phyloP scores from a whole-genome alignment of 2,329 filamentous ascomycete species.

The Pseudopithomyces maydicus region DNA sequence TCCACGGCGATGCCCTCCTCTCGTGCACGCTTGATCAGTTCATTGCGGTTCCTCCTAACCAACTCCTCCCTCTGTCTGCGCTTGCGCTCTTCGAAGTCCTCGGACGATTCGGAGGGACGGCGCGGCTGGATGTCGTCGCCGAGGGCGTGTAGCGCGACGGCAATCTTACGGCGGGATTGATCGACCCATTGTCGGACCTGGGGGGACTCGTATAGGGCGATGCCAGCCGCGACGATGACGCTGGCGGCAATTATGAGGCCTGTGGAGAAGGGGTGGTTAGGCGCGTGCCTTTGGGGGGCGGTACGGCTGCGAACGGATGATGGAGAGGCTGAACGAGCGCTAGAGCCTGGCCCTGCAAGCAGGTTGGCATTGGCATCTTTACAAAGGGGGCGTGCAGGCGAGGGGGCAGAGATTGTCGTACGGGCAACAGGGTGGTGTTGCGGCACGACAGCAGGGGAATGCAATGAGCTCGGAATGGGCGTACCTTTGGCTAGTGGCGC shows the following conservation, averaged over 20 bases:
- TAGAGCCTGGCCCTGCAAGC: conserved; percentile 36
- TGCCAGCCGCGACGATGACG: conserved; percentile 65
- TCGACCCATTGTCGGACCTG: conserved; percentile 67
- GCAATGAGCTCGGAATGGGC: conserved; percentile 28
- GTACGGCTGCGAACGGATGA: conserved; percentile 7
- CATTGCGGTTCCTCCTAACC: conserved; percentile 39
- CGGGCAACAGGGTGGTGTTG: conserved; percentile 11
- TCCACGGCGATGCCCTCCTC: conserved; percentile 50
- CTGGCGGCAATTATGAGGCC: conserved; percentile 67
- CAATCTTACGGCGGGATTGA: conserved; percentile 65
- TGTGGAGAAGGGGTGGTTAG: conserved; percentile 45
- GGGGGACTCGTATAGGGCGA: conserved; percentile 68
- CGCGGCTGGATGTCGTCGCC: conserved; percentile 63
- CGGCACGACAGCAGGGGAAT: conserved; percentile 30
- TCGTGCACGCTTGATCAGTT: conserved; percentile 41
- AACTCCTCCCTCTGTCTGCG: conserved; percentile 35
- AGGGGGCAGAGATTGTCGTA: not conserved
- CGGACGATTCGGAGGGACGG: conserved; percentile 37
- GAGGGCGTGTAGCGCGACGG: conserved; percentile 62
- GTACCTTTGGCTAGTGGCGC: conserved; percentile 50
- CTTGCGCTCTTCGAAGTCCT: conserved; percentile 40
- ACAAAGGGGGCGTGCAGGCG: conserved; percentile 6
- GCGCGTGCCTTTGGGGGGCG: conserved; percentile 15
- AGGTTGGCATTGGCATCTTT: conserved; percentile 32
- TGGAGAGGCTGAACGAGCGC: conserved; percentile 17